These are phyloP conservation scores for Eremothecium sinecaudum DNA, from an alignment of 1,139 yeast species.

Conservation along the genomic window DNA sequence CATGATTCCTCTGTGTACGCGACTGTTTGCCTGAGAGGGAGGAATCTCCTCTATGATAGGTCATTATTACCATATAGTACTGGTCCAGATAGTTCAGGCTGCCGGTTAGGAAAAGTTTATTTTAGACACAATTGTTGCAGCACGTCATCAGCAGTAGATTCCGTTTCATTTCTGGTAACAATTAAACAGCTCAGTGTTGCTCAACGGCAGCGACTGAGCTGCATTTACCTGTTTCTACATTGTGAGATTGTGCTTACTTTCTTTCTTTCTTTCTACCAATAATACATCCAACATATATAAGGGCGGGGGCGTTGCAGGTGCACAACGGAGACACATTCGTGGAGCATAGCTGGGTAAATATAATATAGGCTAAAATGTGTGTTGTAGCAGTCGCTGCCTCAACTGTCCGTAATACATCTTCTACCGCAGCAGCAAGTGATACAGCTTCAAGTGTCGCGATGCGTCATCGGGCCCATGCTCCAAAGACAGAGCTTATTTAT, in stretches of 20 bases:
- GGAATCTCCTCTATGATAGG: background rate
- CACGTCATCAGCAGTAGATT: slow-evolving; percentile 3
- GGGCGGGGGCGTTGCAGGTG: too few species aligned
- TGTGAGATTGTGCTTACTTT: too few species aligned
- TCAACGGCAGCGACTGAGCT: slow-evolving; percentile 4
- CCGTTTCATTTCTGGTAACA: slow-evolving; percentile 4
- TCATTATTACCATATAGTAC: slow-evolving; percentile 3
- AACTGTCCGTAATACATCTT: background rate
- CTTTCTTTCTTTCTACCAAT: too few species aligned
- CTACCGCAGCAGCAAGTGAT: background rate
- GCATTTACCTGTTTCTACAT: slow-evolving; percentile 7
- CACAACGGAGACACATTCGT: too few species aligned
- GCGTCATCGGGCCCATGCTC: background rate
- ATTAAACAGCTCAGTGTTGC: slow-evolving; percentile 1
- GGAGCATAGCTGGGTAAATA: too few species aligned
- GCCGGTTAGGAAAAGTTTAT: slow-evolving; percentile 4
- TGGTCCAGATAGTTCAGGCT: slow-evolving; percentile 4
- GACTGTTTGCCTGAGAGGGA: background rate
- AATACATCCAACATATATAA: too few species aligned
- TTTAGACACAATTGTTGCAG: slow-evolving; percentile 6
- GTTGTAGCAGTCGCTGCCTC: slow-evolving; percentile 2
- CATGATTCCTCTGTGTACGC: background rate
- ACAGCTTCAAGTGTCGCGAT: too few species aligned
- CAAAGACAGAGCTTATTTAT: slow-evolving; percentile 1
- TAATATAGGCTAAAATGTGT: too few species aligned